Evolutionary conservation across 192 early-diverging fungal genomes (phyloP).

Genomic region (Dispira simplex): DNA sequence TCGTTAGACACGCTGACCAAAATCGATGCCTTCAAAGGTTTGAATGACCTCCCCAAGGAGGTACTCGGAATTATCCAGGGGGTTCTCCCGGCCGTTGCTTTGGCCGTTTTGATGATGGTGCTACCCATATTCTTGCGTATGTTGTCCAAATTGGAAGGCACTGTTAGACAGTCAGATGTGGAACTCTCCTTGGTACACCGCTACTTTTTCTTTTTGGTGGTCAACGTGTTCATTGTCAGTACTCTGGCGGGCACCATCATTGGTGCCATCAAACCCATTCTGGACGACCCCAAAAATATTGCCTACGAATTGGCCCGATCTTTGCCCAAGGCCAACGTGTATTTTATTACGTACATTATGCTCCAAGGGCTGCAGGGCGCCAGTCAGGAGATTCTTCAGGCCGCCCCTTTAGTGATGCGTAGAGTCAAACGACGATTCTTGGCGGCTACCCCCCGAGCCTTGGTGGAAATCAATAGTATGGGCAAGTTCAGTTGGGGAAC

Average conservation of each 20-base stretch:
- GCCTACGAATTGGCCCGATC: constrained; percentile 33
- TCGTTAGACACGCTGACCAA: constrained; percentile 30
- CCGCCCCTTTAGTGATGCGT: constrained; percentile 44
- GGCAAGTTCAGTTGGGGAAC: constrained; percentile 36
- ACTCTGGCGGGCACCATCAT: constrained; percentile 53
- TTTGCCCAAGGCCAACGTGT: constrained; percentile 60
- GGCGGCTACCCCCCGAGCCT: constrained; percentile 60
- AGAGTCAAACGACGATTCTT: constrained; percentile 33
- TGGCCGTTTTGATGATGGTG: constrained; percentile 50
- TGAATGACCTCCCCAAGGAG: constrained; percentile 7
- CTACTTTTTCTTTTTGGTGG: constrained; percentile 65
- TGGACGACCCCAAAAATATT: constrained; percentile 31
- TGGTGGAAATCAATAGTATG: constrained; percentile 34
- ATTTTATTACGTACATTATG: constrained; percentile 76
- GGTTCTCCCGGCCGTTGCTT: constrained; percentile 52
- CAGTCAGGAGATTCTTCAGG: constrained; percentile 48
- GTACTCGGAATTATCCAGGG: constrained; percentile 45
- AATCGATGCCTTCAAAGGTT: constrained; percentile 33
- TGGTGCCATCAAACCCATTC: constrained; percentile 30
- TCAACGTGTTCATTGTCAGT: constrained; percentile 66
- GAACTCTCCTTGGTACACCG: constrained; percentile 45
- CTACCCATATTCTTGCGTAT: constrained; percentile 49
- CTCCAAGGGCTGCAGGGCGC: constrained; percentile 52
- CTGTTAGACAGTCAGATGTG: constrained; percentile 35
- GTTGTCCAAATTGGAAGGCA: constrained; percentile 43